phyloP scores from a whole-genome alignment of 2,329 filamentous ascomycete genomes.

The Aspergillus sp. region DNA sequence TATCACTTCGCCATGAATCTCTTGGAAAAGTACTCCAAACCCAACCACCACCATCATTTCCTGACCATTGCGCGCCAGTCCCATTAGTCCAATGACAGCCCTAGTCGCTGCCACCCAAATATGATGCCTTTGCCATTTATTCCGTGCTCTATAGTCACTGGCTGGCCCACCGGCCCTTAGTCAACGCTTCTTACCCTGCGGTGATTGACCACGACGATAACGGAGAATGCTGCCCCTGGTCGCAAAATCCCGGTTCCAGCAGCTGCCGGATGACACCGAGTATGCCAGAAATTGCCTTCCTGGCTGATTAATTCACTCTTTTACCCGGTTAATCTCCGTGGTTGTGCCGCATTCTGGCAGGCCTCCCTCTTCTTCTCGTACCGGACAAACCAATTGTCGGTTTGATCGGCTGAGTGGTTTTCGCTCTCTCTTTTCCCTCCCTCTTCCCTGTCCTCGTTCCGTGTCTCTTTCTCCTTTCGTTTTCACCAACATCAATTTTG shows the following conservation, averaged over 20 bases:
- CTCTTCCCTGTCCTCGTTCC: conserved; percentile 1
- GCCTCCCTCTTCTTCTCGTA: background rate
- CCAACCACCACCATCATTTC: background rate
- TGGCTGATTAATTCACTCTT: conserved; percentile 12
- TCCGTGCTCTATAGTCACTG: conserved; percentile 9
- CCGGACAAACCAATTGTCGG: background rate
- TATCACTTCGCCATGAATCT: background rate
- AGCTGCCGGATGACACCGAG: background rate
- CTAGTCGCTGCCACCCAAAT: background rate
- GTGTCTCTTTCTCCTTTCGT: background rate
- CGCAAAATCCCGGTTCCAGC: background rate
- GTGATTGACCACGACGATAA: background rate
- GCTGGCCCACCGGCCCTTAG: conserved; percentile 4
- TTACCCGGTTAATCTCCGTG: background rate
- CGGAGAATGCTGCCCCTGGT: background rate
- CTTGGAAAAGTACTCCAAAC: background rate
- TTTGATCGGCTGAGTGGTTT: background rate
- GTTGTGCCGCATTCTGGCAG: background rate
- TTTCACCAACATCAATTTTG: background rate
- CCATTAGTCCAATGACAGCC: background rate
- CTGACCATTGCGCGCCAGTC: background rate
- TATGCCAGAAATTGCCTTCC: background rate
- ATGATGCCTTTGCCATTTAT: conserved; percentile 2
- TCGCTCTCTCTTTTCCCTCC: background rate
- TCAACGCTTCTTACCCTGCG: background rate